Conservation (phyloP, 345 rosid species). For the Corchorus capsularis region DNA sequence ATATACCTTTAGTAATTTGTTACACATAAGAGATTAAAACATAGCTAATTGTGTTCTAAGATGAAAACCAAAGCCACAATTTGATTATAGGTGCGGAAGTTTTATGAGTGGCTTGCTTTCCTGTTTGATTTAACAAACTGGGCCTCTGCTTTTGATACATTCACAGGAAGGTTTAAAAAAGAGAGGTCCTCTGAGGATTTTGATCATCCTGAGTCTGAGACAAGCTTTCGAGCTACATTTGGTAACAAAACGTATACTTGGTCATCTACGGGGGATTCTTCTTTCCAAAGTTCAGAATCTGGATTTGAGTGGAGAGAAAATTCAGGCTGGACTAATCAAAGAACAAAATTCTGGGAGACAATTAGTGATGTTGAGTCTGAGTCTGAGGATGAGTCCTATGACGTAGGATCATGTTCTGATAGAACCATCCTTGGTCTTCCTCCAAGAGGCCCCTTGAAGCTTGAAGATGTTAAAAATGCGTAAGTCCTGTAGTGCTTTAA, state of each 20-base stretch:
- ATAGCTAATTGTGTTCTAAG: neutral
- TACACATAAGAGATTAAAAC: neutral
- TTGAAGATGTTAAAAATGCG: constrained; percentile 88
- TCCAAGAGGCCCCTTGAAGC: constrained; percentile 55
- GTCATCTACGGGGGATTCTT: constrained; percentile 35
- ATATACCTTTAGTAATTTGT: neutral
- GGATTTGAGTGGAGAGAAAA: constrained; percentile 71
- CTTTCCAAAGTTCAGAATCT: constrained; percentile 32
- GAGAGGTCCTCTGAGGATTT: constrained; percentile 44
- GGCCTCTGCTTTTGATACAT: constrained; percentile 9
- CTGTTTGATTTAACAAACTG: neutral
- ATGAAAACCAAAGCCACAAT: neutral
- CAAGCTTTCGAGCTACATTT: constrained; percentile 42
- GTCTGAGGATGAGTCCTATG: constrained; percentile 40
- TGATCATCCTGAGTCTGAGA: constrained; percentile 50
- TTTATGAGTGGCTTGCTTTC: neutral
- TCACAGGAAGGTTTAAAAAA: constrained; percentile 47
- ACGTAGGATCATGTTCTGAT: constrained; percentile 59
- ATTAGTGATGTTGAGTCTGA: constrained; percentile 43
- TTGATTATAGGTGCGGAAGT: neutral
- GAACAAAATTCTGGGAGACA: constrained; percentile 42
- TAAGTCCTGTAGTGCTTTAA: constrained; percentile 29
- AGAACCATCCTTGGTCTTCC: constrained; percentile 71
- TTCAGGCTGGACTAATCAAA: constrained; percentile 42
- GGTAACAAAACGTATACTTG: constrained; percentile 56